Conservation (phyloP, 768 basidiomycete species). For the Stropharia rugosoannulata region DNA sequence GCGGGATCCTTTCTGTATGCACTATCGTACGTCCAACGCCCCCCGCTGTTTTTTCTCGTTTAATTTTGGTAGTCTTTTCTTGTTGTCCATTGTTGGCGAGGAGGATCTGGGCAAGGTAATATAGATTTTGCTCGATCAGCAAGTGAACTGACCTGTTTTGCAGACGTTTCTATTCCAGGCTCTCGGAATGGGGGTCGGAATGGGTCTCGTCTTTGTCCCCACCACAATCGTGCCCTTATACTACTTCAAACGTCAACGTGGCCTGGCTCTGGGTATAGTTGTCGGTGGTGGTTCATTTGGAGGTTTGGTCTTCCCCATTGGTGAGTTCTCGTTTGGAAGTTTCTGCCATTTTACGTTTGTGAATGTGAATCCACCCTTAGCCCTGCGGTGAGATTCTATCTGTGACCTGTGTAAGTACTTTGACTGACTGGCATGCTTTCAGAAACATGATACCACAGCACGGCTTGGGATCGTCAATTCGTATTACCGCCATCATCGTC, state of each 20-base stretch:
- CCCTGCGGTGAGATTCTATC: constrained; percentile 21
- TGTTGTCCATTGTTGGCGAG: constrained; percentile 40
- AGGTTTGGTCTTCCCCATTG: constrained; percentile 32
- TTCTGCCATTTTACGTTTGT: background rate
- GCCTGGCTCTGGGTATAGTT: constrained; percentile 36
- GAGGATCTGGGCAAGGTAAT: constrained; percentile 43
- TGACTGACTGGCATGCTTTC: constrained; percentile 1
- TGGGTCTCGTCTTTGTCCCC: constrained; percentile 51
- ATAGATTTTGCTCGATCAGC: background rate
- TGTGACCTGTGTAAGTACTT: background rate
- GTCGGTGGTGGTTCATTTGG: constrained; percentile 45
- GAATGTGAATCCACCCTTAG: constrained; percentile 1
- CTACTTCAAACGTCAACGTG: constrained; percentile 40
- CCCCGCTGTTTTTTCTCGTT: background rate
- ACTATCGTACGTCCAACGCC: constrained; percentile 18
- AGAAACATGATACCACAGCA: constrained; percentile 19
- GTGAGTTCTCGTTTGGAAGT: constrained; percentile 12
- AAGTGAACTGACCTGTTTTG: background rate
- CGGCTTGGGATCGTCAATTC: constrained; percentile 29
- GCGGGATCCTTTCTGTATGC: constrained; percentile 24
- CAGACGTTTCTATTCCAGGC: constrained; percentile 48
- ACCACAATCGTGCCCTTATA: constrained; percentile 43
- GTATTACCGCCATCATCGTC: constrained; percentile 27
- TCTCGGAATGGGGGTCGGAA: constrained; percentile 52
- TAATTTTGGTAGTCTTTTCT: constrained; percentile 31